Evolutionary conservation across 345 rosid genomes (phyloP), one percentile per base, ranked within the genome.

Genomic region (Stellera chamaejasme): DNA sequence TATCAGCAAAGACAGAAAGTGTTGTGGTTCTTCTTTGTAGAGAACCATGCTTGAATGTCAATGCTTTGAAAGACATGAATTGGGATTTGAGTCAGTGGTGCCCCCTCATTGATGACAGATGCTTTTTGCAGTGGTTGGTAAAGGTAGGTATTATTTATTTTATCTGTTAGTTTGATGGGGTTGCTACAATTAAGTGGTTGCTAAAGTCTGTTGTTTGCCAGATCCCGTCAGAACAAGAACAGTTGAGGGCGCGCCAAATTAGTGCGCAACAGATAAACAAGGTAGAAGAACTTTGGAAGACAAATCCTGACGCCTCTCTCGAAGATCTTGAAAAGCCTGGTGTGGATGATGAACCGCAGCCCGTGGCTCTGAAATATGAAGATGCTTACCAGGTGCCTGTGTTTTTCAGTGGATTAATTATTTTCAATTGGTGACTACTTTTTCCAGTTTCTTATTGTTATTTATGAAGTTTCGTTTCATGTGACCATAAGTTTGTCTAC

Each of bases 51-150:
- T 81, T 94, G 79, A 94, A 73, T 59, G 97, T 94, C 16, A 94
- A 94, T 74, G 99, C 99, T 41, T 68, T 94, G 77, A 94, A 94
- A 81, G 99, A 94, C 81, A 87, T 94, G 99, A 94, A 90, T 52
- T 94, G 99, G 99, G 99, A 94, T 69, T 72, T 90, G 59, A 94
- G 99, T 73, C 97, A 94, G 67, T 94, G 99, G 99, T 90, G 96
- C 61, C 97, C 99, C 55, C 78, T 94, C 65, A 94, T 94, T 69
- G 99, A 94, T 62, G 99, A 94, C 70, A 87, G 99, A 70, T 94
- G 99, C 75, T 94, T 94, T 70, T 70, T 94, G 56, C 96, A 85
- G 62, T 94, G 99, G 99, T 93, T 94, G 69, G 97, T 94, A 45
- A 94, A 94, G 96, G 99, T 93, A 69, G 54, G 81, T 68, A 25